Percentiles rank a stretch among this genome's conserved stretches.
These are phyloP conservation scores for Stylonectria norvegica DNA, from an alignment of 2,329 filamentous ascomycete species.

Conservation along the genomic window DNA sequence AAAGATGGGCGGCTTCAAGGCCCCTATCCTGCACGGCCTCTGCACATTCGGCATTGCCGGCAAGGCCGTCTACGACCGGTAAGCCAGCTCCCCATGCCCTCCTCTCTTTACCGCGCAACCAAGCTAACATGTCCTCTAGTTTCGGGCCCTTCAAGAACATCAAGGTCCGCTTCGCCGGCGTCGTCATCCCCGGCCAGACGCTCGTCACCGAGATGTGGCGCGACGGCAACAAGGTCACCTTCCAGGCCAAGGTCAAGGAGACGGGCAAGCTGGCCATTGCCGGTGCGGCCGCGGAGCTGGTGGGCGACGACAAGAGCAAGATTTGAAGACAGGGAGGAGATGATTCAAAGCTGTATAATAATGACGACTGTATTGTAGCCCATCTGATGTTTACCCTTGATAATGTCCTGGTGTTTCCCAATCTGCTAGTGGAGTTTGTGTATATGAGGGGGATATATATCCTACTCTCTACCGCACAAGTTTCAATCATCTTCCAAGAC, in stretches of 20 bases:
- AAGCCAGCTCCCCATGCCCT: constrained; percentile 6
- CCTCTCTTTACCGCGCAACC: not conserved
- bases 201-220: constrained; percentile 93
- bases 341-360: constrained; percentile 10
- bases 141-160: constrained; percentile 85
- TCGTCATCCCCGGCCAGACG: constrained; percentile 84
- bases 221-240: constrained; percentile 73
- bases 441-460: constrained; percentile 6
- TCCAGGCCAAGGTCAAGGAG: constrained; percentile 87
- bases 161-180: constrained; percentile 87
- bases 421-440: too few species aligned
- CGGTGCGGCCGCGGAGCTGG: constrained; percentile 74
- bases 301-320: constrained; percentile 35
- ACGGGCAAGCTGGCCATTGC: constrained; percentile 86
- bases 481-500: not conserved
- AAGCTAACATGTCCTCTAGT: constrained; percentile 4
- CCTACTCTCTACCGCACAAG: not conserved
- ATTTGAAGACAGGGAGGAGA: constrained; percentile 21
- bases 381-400: constrained; percentile 10
- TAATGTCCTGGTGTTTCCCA: constrained; percentile 12
- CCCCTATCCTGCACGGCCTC: constrained; percentile 92
- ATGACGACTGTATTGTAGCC: constrained; percentile 27
- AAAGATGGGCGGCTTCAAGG: constrained; percentile 92
- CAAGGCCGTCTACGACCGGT: constrained; percentile 79
- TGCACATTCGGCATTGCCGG: constrained; percentile 90